These are phyloP conservation scores for Quercus alba DNA, from an alignment of 306 rosid species.

Conservation along the genomic window DNA sequence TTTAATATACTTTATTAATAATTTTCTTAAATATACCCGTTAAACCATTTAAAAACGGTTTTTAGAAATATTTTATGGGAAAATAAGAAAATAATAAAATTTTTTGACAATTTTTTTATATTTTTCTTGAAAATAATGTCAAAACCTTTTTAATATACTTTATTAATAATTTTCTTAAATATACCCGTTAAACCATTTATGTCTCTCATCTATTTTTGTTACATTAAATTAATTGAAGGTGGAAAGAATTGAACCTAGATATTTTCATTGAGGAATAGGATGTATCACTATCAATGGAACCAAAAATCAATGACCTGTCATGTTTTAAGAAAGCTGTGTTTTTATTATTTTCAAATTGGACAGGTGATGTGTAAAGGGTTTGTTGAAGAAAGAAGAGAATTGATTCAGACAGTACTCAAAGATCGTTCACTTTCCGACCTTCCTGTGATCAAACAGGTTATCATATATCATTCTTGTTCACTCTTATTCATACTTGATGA, in stretches of 20 bases:
- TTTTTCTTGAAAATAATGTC: rapidly evolving
- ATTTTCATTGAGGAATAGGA: too few relatives aligned
- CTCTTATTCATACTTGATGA: background rate
- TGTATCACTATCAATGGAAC: too few relatives aligned
- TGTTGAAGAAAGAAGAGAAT: slow-evolving; percentile 47
- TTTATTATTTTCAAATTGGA: background rate
- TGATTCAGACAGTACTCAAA: slow-evolving; percentile 44
- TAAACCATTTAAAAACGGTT: too few relatives aligned
- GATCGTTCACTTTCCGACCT: slow-evolving; percentile 41
- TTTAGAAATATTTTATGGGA: rapidly evolving
- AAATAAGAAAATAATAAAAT: too few relatives aligned
- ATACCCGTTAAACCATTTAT: too few relatives aligned
- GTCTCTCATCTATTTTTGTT: too few relatives aligned
- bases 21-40: rapidly evolving
- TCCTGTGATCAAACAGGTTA: slow-evolving; percentile 46
- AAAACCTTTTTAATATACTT: too few relatives aligned
- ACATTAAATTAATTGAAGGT: too few relatives aligned
- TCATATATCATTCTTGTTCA: background rate
- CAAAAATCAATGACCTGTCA: too few relatives aligned
- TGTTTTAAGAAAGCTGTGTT: background rate
- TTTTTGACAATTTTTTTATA: too few relatives aligned
- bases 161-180: rapidly evolving
- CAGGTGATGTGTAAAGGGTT: slow-evolving; percentile 53
- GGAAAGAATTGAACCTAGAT: too few relatives aligned
- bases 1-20: too few relatives aligned